Percentiles rank a stretch among this genome's conserved stretches.
phyloP scores from a whole-genome alignment of 1,284 basidiomycete species.

The Moniliella sp. region DNA sequence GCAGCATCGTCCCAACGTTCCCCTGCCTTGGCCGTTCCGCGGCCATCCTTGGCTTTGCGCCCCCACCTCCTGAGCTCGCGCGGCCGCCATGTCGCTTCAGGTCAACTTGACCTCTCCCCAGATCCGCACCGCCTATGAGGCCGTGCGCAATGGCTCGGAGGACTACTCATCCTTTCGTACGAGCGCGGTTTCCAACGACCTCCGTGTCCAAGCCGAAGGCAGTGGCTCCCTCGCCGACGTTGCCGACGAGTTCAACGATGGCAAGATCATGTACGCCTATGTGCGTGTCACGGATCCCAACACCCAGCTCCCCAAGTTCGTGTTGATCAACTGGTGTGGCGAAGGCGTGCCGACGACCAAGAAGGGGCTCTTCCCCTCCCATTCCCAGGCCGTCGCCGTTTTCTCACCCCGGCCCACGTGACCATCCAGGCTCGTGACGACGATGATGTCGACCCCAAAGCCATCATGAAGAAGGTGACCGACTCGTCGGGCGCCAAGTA shows the following conservation, averaged over 20 bases:
- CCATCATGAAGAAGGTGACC: constrained; percentile 55
- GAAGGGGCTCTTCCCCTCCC: constrained; percentile 75
- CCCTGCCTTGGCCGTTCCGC: too few species aligned
- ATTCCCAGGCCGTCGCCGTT: constrained; percentile 62
- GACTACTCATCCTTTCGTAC: constrained; percentile 74
- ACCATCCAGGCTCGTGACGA: constrained; percentile 78
- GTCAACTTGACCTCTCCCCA: constrained; percentile 51
- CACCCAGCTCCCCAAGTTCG: constrained; percentile 72
- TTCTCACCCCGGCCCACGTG: constrained; percentile 60
- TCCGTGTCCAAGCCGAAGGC: constrained; percentile 53
- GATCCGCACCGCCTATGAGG: constrained; percentile 35
- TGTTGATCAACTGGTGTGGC: constrained; percentile 56
- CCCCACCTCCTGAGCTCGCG: too few species aligned
- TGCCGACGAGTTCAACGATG: constrained; percentile 80
- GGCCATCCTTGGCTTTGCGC: too few species aligned
- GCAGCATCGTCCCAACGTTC: too few species aligned
- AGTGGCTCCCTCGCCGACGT: constrained; percentile 63
- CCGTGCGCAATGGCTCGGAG: constrained; percentile 39
- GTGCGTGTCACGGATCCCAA: constrained; percentile 68
- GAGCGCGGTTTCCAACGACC: constrained; percentile 54
- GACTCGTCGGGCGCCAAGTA: constrained; percentile 84
- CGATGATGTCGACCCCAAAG: constrained; percentile 38
- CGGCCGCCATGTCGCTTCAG: constrained; percentile 32
- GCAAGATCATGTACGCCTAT: constrained; percentile 84
- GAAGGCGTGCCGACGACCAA: constrained; percentile 78